Evolutionary conservation across 164 flowering plant species (phyloP), one percentile per base, ranked within the genome.

Genomic region (Magnolia officinalis): DNA sequence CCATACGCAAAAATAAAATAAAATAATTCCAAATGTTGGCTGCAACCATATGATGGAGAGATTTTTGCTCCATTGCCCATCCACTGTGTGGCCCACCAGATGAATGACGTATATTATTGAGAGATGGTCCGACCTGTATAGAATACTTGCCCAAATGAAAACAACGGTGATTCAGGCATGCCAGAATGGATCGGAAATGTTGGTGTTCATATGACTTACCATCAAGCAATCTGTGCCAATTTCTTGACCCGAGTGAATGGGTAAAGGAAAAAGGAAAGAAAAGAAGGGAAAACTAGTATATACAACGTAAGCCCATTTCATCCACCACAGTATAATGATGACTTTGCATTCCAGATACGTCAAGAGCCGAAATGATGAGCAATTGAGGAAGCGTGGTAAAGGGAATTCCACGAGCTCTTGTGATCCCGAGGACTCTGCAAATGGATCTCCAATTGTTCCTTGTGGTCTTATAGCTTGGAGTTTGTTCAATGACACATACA

Each of bases 401-500:
- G 87, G 50, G 23, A 76, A 66, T 76, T 76, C 83, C 0, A 82
- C 85, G 7, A 71, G 75, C 29, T 58, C 72, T 63, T 93, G 98
- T 76, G 80, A 86, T 21, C 98, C 99, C 37, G 95, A 96, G 81
- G 90, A 74, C 2, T 59, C 5, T 1, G 0, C 66, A 21, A 10
- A 49, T 0, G 85, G 83, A 1, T 20, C 24, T 14, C 81, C 94
- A 6, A 91, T 91, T 79, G 95, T 94, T 65, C 99, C 98, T 24
- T 96, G 99, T 82, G 99, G 99, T 81, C 95, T 96, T 63, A 90
- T 96, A 59, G 95, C 94, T 9, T 91, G 96, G 96, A 93, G 95
- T 83, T 81, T 96, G 84, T 96, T 96, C 79, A 96, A 96, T 78
- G 99, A 94, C 77, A 96, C 98, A 19, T 96, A 92, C 73, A 85